A percentile compares a stretch with the other conserved stretches of the same genome.
phyloP scores from a whole-genome alignment of 1,284 basidiomycete species.

The Boletus mariae region DNA sequence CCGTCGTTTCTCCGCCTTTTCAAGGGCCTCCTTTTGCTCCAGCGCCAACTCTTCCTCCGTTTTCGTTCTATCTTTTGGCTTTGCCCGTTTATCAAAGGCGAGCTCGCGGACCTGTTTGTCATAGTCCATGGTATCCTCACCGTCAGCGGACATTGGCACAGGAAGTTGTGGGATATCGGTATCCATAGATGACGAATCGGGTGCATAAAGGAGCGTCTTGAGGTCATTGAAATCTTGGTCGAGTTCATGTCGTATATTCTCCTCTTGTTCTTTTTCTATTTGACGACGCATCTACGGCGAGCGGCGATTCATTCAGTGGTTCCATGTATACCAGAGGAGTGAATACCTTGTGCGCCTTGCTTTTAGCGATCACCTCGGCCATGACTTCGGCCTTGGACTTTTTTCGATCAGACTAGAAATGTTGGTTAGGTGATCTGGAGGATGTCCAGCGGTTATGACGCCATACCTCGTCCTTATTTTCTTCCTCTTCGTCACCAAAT shows the following conservation, averaged over 20 bases:
- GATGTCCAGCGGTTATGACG: not conserved
- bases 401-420: slow-evolving; percentile 68
- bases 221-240: slow-evolving; percentile 88
- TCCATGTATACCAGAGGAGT: not conserved
- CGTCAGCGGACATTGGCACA: slow-evolving; percentile 6
- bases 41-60: slow-evolving; percentile 92
- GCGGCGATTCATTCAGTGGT: slow-evolving; percentile 1
- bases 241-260: slow-evolving; percentile 83
- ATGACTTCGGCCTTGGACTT: slow-evolving; percentile 96
- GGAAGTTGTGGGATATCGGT: slow-evolving; percentile 25
- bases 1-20: slow-evolving; percentile 82
- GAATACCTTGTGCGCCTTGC: slow-evolving; percentile 87
- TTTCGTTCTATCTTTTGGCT: slow-evolving; percentile 94
- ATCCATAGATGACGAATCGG: slow-evolving; percentile 46
- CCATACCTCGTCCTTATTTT: slow-evolving; percentile 49
- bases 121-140: slow-evolving; percentile 55
- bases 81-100: slow-evolving; percentile 90
- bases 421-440: slow-evolving; percentile 5
- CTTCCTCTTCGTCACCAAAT: slow-evolving; percentile 67
- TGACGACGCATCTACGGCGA: slow-evolving; percentile 73
- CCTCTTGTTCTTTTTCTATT: slow-evolving; percentile 82
- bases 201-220: slow-evolving; percentile 69
- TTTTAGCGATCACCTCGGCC: slow-evolving; percentile 97
- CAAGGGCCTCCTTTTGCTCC: slow-evolving; percentile 84
- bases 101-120: slow-evolving; percentile 91